A percentile compares a stretch with the other conserved stretches of the same genome.
phyloP scores from a whole-genome alignment of 192 early-diverging fungal species.

The Rhizophagus clarus region DNA sequence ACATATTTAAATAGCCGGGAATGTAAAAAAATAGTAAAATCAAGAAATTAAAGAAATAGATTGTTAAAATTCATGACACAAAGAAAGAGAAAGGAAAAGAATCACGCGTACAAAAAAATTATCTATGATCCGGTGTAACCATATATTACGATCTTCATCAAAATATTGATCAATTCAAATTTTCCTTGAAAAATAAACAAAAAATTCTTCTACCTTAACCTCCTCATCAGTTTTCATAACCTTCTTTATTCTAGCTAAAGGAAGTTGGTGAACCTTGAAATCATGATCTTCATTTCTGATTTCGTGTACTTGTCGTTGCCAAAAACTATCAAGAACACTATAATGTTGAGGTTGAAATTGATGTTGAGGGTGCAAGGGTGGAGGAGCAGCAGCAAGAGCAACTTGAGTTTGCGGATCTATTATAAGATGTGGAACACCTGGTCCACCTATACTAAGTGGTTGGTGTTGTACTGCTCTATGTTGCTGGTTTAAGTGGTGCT shows the following conservation, averaged over 20 bases:
- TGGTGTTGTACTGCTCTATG: background rate
- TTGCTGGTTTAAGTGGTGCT: conserved; percentile 1
- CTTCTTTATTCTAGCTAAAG: conserved; percentile 94
- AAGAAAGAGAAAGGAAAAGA: background rate
- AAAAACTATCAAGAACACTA: conserved; percentile 56
- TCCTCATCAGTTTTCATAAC: conserved; percentile 99
- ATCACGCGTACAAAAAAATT: conserved; percentile 17
- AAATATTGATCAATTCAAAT: conserved; percentile 1
- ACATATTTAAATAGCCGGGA: background rate
- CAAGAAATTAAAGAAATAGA: background rate
- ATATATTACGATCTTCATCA: background rate
- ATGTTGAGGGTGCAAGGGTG: conserved; percentile 4
- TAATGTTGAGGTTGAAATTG: conserved; percentile 31
- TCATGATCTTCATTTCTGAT: conserved; percentile 74
- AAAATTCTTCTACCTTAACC: conserved; percentile 66
- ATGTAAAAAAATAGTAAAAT: conserved; percentile 12
- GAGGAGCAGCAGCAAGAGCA: conserved; percentile 12
- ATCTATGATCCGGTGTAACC: conserved; percentile 20
- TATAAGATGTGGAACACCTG: conserved; percentile 15
- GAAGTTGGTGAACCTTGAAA: conserved; percentile 89
- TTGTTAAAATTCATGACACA: conserved; percentile 32
- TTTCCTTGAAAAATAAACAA: background rate
- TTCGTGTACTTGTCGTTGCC: conserved; percentile 67
- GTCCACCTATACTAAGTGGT: conserved; percentile 6
- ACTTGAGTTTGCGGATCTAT: conserved; percentile 10